Base-by-base conservation (phyloP, 1,284 basidiomycete species). In the Uromyces viciae-fabae region DNA sequence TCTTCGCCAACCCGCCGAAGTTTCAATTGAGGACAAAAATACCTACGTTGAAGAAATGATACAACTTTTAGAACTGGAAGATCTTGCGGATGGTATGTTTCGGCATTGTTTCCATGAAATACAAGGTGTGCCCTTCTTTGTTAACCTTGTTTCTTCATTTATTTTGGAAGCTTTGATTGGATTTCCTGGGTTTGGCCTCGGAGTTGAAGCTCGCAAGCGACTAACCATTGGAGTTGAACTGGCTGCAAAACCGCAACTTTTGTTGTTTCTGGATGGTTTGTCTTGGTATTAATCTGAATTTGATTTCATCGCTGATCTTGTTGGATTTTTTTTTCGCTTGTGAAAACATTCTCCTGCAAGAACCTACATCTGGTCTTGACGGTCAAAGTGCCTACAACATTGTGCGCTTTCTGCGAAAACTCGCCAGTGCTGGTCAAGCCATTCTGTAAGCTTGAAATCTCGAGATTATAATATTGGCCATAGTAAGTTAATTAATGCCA, bases 381-480 rank as follows among this genome's bases (percentile, higher is more conserved):
- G 94, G 93, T 1, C 93, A 95, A 85, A 92, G 91, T 71, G 93
- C 94, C 0, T 95, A 92, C 92, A 92, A 91, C 19, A 94, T 96
- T 83, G 88, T 94, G 73, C 88, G 89, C 0, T 92, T 95, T 85
- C 88, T 95, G 72, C 89, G 92, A 36, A 90, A 91, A 82, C 89
- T 95, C n/a, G 92, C 94, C 14, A 89, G 92, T 82, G 91, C 90
- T 82, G 94, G 94, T 3, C 93, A 95, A 86, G 93, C 93, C 25
- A 84, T 87, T 22, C 86, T 84, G 86, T 87, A 78, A 83, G 87
- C n/a, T n/a, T n/a, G n/a, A n/a, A n/a, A n/a, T n/a, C n/a, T n/a
- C n/a, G n/a, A n/a, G n/a, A n/a, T n/a, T n/a, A n/a, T n/a, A n/a
- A n/a, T n/a, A n/a, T n/a, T n/a, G n/a, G n/a, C n/a, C n/a, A n/a